Conservation (phyloP, 164 flowering plant species). For the Sextonia rubra region DNA sequence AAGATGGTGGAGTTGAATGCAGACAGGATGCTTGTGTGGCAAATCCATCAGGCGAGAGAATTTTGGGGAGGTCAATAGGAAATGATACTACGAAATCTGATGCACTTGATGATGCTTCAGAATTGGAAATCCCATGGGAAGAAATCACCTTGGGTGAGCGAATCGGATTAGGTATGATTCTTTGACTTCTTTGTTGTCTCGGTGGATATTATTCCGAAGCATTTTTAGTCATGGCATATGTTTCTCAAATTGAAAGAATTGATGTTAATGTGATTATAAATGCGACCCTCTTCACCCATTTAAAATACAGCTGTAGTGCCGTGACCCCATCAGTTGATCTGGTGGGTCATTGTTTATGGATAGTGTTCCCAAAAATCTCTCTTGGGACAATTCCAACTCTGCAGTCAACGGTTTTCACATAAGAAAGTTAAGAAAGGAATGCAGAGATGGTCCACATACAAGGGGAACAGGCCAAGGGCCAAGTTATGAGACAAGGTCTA, state of each 20-base stretch:
- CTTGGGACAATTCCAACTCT: neutral
- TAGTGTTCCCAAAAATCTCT: neutral
- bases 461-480: neutral
- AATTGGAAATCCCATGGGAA: conserved; percentile 90
- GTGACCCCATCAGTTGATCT: neutral
- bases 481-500: neutral
- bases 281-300: neutral
- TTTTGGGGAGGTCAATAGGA: conserved; percentile 62
- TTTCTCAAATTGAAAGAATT: neutral
- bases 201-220: neutral
- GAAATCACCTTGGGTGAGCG: conserved; percentile 93
- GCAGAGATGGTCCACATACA: neutral
- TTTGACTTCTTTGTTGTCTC: conserved; percentile 4
- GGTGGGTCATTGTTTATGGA: neutral
- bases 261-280: neutral
- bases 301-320: neutral
- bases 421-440: neutral
- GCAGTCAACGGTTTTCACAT: neutral
- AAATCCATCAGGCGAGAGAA: conserved; percentile 59
- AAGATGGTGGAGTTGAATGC: conserved; percentile 33
- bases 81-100: conserved; percentile 67
- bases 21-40: conserved; percentile 34
- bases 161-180: conserved; percentile 80
- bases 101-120: conserved; percentile 81
- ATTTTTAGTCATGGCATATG: neutral